These are phyloP conservation scores for Jamesozyma jinghongensis DNA, from an alignment of 805 yeast genomes.

Conservation along the genomic window DNA sequence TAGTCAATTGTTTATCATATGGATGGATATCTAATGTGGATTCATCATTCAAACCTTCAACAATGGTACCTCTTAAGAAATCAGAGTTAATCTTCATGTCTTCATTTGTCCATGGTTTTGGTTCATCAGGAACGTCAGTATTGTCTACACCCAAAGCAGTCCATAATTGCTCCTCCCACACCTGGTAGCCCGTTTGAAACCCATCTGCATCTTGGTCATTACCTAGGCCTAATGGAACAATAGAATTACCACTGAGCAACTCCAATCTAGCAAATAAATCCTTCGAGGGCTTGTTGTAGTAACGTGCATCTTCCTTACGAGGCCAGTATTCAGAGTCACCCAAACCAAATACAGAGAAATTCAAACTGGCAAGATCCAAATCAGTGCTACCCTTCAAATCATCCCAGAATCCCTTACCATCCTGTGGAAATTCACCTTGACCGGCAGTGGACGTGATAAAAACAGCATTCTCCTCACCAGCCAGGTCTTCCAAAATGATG, in stretches of 20 bases:
- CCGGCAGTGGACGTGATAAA: slow-evolving; percentile 87
- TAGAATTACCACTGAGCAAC: slow-evolving; percentile 62
- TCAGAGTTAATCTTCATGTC: slow-evolving; percentile 86
- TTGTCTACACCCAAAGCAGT: slow-evolving; percentile 78
- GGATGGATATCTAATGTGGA: slow-evolving; percentile 89
- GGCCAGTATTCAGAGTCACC: slow-evolving; percentile 98
- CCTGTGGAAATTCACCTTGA: slow-evolving; percentile 88
- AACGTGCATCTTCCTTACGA: slow-evolving; percentile 87
- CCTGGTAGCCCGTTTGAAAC: slow-evolving; percentile 78
- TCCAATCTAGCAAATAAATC: slow-evolving; percentile 60
- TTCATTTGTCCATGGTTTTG: slow-evolving; percentile 88
- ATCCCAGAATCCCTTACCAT: slow-evolving; percentile 68
- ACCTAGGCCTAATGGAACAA: slow-evolving; percentile 77
- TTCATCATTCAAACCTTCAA: slow-evolving; percentile 69
- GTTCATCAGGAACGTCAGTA: slow-evolving; percentile 76
- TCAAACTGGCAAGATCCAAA: slow-evolving; percentile 53
- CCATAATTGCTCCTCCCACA: slow-evolving; percentile 84
- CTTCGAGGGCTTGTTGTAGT: slow-evolving; percentile 82
- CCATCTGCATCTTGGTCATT: slow-evolving; percentile 98
- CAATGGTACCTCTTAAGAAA: slow-evolving; percentile 87
- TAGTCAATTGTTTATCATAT: slow-evolving; percentile 85
- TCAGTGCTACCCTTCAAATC: slow-evolving; percentile 53
- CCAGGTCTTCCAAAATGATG: slow-evolving; percentile 62
- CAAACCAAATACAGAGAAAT: slow-evolving; percentile 73
- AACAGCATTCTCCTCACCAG: slow-evolving; percentile 51